Base-by-base conservation (phyloP, 2,329 filamentous ascomycete genomes). In the Pyrenophora seminiperda region DNA sequence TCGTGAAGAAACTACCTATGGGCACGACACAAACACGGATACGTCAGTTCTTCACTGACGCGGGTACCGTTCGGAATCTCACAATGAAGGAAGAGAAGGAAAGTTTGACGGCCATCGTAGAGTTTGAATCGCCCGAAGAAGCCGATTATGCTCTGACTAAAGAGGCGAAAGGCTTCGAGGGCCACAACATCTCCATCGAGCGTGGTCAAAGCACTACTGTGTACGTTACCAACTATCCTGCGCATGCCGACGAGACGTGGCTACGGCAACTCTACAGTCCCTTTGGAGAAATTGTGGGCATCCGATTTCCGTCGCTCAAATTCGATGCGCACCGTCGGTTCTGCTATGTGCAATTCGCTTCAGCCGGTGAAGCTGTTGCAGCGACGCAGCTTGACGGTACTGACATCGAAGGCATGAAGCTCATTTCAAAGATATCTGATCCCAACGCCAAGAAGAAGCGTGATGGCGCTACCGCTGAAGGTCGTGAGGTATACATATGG, bases 271-370 rank as follows among this genome's bases (percentile, higher is more conserved):
- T 93, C 3, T 93, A 93, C 47, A 49, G 47, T 36, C 70, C 79
- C 50, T 93, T 87, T 65, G 94, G 94, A 34, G 85, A 93, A 34
- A 86, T 99, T 47, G 80, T 96, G 47, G 90, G 87, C 64, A 82
- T 97, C 43, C 87, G 94, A 17, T 94, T 94, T 75, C 94, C 94
- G 2, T 96, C 91, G 48, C 82, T 99, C 42, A 95, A 95, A 70
- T 91, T 83, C 72, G 93, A 97, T 65, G 87, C 88, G 1, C 87
- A 90, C 62, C 89, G 94, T 24, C 88, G 94, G 18, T 99, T 99
- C 76, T 97, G 92, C 77, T 99, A 99, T 72, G 81, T 97, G 5
- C 90, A 95, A n/a, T 97, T 97, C 70, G 81, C 85, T 39, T 84
- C 85, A 13, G 54, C 65, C 10, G 61, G 68, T 10, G 57, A 68